Conservation (phyloP, 495 filamentous ascomycete genomes). For the Trichoderma asperelloides region DNA sequence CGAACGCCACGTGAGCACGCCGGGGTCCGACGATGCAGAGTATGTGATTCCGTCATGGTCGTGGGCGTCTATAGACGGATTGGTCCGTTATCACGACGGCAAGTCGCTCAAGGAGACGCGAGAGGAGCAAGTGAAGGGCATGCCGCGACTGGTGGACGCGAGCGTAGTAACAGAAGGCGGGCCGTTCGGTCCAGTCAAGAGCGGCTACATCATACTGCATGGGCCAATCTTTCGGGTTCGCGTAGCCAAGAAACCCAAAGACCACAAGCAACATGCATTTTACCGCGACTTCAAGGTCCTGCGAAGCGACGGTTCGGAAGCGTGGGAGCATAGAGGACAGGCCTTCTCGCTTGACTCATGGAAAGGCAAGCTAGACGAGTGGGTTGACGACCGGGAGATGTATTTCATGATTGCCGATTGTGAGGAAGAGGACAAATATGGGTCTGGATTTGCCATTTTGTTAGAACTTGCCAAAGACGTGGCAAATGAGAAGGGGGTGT, state of each 20-base stretch:
- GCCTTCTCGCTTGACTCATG: neutral
- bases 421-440: neutral
- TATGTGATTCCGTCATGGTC: conserved; percentile 6
- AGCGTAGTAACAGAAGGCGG: neutral
- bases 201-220: neutral
- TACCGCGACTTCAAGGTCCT: neutral
- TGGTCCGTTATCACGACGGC: conserved; percentile 4
- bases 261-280: neutral
- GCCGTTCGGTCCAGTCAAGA: neutral
- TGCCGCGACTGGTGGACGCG: conserved; percentile 4
- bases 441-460: neutral
- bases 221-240: neutral
- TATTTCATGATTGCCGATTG: conserved; percentile 1
- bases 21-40: neutral
- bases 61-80: conserved; percentile 4
- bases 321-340: neutral
- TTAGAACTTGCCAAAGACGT: neutral
- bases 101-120: neutral
- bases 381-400: neutral
- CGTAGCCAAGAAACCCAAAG: neutral
- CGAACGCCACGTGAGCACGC: neutral
- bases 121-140: neutral
- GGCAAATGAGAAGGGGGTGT: neutral
- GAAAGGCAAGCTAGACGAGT: neutral
- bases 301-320: neutral